Evolutionary conservation across 2,329 filamentous ascomycete species (phyloP).

Genomic region (Fusarium ambrosium): DNA sequence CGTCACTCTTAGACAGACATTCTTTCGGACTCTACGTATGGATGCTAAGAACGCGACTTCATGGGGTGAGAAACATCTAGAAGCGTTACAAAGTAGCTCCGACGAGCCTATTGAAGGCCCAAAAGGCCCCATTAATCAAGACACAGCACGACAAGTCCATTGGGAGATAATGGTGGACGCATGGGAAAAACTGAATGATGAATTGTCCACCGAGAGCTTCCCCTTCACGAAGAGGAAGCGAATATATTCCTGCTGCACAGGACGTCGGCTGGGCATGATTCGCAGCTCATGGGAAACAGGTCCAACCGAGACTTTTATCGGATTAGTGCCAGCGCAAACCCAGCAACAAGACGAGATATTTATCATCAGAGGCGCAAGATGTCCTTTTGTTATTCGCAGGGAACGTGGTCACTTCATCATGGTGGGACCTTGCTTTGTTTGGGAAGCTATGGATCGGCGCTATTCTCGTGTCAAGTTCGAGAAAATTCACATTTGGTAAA

Average conservation of each 20-base stretch:
- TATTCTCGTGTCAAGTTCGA: not conserved
- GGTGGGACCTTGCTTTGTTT: not conserved
- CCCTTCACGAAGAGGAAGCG: not conserved
- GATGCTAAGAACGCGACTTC: not conserved
- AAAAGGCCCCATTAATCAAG: not conserved
- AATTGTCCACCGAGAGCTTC: rapidly evolving
- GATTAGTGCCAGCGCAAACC: not conserved
- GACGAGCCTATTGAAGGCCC: not conserved
- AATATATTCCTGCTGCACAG: not conserved
- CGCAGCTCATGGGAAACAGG: not conserved
- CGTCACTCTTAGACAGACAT: not conserved
- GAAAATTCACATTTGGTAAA: not conserved
- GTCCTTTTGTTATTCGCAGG: not conserved
- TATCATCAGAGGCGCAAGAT: not conserved
- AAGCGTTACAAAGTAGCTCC: not conserved
- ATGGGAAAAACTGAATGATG: not conserved
- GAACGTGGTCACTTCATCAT: not conserved
- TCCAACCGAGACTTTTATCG: not conserved
- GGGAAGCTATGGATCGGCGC: not conserved
- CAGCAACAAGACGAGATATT: rapidly evolving
- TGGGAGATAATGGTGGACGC: not conserved
- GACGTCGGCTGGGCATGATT: not conserved
- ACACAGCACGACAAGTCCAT: not conserved
- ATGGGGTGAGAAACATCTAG: not conserved
- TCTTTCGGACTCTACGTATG: not conserved